Evolutionary conservation across 2,329 filamentous ascomycete genomes (phyloP).

Genomic region (Scedosporium dehoogii): DNA sequence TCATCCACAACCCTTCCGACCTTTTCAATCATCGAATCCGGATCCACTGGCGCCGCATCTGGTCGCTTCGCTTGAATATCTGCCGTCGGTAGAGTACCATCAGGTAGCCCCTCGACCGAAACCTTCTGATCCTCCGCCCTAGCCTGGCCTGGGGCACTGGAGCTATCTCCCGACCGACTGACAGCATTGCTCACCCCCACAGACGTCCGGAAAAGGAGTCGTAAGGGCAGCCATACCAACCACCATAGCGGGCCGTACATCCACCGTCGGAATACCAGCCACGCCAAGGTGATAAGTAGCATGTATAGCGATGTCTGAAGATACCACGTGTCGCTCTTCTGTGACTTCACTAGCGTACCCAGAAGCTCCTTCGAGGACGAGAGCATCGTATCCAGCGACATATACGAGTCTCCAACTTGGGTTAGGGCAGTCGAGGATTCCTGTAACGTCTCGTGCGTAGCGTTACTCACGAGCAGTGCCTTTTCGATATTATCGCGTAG

Average conservation of each 20-base stretch:
- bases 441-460: slow-evolving; percentile 79
- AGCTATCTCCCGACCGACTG: slow-evolving; percentile 23
- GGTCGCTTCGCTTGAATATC: slow-evolving; percentile 25
- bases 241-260: slow-evolving; percentile 87
- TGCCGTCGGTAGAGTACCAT: slow-evolving; percentile 37
- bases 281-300: slow-evolving; percentile 64
- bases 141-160: slow-evolving; percentile 19
- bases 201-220: slow-evolving; percentile 50
- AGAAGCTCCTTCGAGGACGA: slow-evolving; percentile 65
- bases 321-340: slow-evolving; percentile 98
- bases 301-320: slow-evolving; percentile 83
- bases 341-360: slow-evolving; percentile 68
- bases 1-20: slow-evolving; percentile 44
- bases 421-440: slow-evolving; percentile 76
- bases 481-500: slow-evolving; percentile 80
- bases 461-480: slow-evolving; percentile 78
- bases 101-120: slow-evolving; percentile 24
- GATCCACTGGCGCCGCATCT: slow-evolving; percentile 18
- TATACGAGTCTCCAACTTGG: slow-evolving; percentile 73
- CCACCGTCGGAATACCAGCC: slow-evolving; percentile 77
- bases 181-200: slow-evolving; percentile 45
- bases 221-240: slow-evolving; percentile 76
- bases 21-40: slow-evolving; percentile 37
- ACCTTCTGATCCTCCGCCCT: slow-evolving; percentile 14
- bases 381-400: slow-evolving; percentile 66